phyloP scores from a whole-genome alignment of 805 yeast genomes.

The Hanseniaspora vineae region DNA sequence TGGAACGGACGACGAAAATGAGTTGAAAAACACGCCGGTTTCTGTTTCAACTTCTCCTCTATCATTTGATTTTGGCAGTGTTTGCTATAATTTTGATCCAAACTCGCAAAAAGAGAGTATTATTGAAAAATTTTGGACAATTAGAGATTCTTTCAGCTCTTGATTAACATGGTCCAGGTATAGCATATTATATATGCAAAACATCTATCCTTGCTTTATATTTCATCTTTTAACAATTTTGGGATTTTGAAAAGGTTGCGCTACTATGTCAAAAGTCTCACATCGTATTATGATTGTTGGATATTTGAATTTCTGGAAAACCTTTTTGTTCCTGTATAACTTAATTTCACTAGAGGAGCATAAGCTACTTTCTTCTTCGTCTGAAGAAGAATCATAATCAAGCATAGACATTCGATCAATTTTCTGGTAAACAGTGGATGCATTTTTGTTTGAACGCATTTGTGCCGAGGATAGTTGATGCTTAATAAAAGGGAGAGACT shows the following conservation, averaged over 20 bases:
- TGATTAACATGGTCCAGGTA: neutral
- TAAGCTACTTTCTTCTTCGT: constrained; percentile 18
- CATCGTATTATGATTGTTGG: neutral
- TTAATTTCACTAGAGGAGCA: constrained; percentile 11
- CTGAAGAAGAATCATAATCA: constrained; percentile 20
- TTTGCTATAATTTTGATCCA: neutral
- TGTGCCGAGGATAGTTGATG: neutral
- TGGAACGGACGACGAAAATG: constrained; percentile 6
- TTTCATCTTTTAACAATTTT: neutral
- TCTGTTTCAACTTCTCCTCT: neutral
- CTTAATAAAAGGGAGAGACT: too few relatives aligned
- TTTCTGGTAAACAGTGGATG: constrained; percentile 11
- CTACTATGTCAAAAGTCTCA: constrained; percentile 9
- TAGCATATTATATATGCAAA: neutral
- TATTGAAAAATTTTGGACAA: neutral
- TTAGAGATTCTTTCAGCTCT: neutral
- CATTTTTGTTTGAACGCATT: constrained; percentile 2
- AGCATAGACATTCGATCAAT: constrained; percentile 12
- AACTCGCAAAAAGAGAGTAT: neutral
- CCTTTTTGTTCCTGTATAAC: constrained; percentile 8
- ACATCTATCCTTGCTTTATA: neutral
- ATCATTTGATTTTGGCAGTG: neutral
- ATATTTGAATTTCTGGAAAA: constrained; percentile 8
- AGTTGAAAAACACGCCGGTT: neutral
- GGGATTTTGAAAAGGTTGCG: constrained; percentile 20